phyloP scores from a whole-genome alignment of 345 rosid species.

The Mercurialis annua region DNA sequence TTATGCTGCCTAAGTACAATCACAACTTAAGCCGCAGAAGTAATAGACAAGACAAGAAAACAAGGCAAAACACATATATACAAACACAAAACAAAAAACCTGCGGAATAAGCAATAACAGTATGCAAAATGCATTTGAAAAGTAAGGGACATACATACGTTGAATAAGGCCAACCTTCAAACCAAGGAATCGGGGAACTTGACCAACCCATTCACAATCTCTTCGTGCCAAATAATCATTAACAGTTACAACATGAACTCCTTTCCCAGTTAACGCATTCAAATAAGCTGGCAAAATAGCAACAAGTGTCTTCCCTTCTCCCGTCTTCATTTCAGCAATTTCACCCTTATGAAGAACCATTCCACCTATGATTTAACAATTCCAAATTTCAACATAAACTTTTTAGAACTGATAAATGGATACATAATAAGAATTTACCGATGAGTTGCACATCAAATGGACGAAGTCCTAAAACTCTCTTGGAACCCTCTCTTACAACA shows the following conservation, averaged over 20 bases:
- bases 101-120: not conserved
- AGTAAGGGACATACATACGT: slow-evolving; percentile 61
- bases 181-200: slow-evolving; percentile 96
- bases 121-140: not conserved
- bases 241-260: slow-evolving; percentile 95
- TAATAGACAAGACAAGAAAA: not conserved
- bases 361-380: slow-evolving; percentile 55
- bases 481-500: slow-evolving; percentile 90
- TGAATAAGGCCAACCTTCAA: slow-evolving; percentile 99
- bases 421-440: slow-evolving; percentile 39
- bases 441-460: slow-evolving; percentile 92
- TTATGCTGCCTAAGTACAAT: not conserved
- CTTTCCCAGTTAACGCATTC: slow-evolving; percentile 90
- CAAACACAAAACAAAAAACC: not conserved
- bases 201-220: slow-evolving; percentile 99
- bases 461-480: slow-evolving; percentile 82
- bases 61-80: not conserved
- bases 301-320: slow-evolving; percentile 99
- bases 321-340: slow-evolving; percentile 97
- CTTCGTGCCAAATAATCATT: slow-evolving; percentile 94
- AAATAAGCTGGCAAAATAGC: slow-evolving; percentile 94
- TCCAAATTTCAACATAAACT: not conserved
- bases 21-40: slow-evolving; percentile 3
- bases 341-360: slow-evolving; percentile 98
- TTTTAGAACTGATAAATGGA: not conserved